phyloP scores from a whole-genome alignment of 2,329 filamentous ascomycete species.

The Penicillium sp. region DNA sequence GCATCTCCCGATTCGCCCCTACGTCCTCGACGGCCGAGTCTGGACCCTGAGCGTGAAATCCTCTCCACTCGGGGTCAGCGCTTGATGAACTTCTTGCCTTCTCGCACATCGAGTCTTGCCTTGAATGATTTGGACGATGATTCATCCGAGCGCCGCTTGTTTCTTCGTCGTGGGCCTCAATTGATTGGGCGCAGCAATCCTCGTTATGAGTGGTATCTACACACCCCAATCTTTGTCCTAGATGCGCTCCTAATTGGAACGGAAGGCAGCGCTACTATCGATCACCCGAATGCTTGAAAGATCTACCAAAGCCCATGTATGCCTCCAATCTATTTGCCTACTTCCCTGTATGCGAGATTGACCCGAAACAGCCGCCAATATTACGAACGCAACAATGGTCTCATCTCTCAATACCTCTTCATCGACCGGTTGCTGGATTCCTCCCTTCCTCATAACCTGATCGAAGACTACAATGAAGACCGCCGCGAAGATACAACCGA shows the following conservation, averaged over 20 bases:
- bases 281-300: conserved; percentile 70
- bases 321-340: conserved; percentile 19
- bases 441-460: conserved; percentile 84
- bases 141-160: conserved; percentile 6
- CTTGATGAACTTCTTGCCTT: conserved; percentile 34
- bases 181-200: conserved; percentile 89
- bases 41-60: conserved; percentile 38
- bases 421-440: conserved; percentile 90
- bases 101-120: conserved; percentile 24
- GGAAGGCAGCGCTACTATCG: conserved; percentile 77
- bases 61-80: conserved; percentile 44
- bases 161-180: conserved; percentile 17
- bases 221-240: neutral
- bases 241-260: neutral
- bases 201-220: conserved; percentile 72
- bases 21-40: conserved; percentile 31
- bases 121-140: conserved; percentile 19
- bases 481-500: neutral
- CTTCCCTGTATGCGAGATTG: neutral
- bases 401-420: conserved; percentile 90
- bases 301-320: conserved; percentile 71
- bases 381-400: conserved; percentile 84
- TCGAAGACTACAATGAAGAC: conserved; percentile 73
- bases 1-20: conserved; percentile 13
- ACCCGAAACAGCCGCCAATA: conserved; percentile 65